These are phyloP conservation scores for Eucalyptus leucophloia DNA, from an alignment of 345 rosid species.

Conservation along the genomic window DNA sequence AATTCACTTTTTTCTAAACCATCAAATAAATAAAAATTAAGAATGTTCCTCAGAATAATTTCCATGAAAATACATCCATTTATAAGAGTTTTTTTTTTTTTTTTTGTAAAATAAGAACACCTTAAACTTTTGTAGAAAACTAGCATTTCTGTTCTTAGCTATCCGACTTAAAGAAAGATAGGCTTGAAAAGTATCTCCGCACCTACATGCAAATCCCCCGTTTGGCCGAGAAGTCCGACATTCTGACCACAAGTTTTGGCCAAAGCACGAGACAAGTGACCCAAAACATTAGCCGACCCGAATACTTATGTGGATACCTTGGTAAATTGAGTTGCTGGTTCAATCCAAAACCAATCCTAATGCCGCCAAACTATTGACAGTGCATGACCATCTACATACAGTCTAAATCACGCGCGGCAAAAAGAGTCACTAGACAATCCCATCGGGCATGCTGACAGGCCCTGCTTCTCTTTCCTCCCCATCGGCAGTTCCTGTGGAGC, in stretches of 20 bases:
- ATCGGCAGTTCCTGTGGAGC: neutral
- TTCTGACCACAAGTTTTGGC: neutral
- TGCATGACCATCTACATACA: neutral
- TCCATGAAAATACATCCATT: no score
- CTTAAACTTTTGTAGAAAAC: neutral
- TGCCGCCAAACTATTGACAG: neutral
- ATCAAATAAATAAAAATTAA: no score
- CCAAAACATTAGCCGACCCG: neutral
- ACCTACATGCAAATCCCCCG: neutral
- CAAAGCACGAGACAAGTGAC: neutral
- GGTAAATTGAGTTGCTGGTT: neutral
- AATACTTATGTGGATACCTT: neutral
- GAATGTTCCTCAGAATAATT: neutral
- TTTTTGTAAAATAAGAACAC: no score
- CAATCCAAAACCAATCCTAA: neutral
- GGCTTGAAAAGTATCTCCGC: neutral
- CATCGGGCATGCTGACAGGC: neutral
- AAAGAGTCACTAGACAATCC: neutral
- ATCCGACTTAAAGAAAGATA: neutral
- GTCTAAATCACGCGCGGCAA: neutral
- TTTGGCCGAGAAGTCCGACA: neutral
- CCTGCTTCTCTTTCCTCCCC: neutral
- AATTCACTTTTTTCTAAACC: neutral
- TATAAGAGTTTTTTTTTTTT: no score
- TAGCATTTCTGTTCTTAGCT: neutral